Conservation (phyloP, 441 rosid species). For the Hypseocharis bilobata region DNA sequence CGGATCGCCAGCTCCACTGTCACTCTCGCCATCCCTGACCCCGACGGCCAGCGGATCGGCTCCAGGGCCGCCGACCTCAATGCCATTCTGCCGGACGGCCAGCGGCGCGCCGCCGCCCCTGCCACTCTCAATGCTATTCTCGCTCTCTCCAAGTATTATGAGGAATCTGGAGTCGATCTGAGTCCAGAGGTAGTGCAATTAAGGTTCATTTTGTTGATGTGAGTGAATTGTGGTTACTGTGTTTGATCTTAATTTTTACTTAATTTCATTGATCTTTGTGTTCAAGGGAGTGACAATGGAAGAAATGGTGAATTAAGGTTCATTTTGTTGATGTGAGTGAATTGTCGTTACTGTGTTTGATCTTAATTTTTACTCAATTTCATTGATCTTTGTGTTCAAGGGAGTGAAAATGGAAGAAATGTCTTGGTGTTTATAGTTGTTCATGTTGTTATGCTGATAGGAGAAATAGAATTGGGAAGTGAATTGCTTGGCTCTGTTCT, state of each 20-base stretch:
- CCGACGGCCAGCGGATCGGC: slow-evolving; percentile 78
- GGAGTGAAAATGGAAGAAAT: background rate
- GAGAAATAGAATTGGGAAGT: background rate
- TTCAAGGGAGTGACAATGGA: background rate
- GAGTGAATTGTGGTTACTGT: background rate
- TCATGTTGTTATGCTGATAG: background rate
- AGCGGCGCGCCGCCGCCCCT: slow-evolving; percentile 87
- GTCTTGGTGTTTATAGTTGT: too few relatives aligned
- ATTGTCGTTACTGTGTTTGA: background rate
- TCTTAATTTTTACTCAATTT: background rate
- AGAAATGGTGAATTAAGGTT: background rate
- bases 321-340: background rate
- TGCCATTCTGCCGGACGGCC: slow-evolving; percentile 69
- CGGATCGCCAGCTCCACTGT: slow-evolving; percentile 67
- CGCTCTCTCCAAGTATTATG: slow-evolving; percentile 55
- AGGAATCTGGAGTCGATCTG: slow-evolving; percentile 28
- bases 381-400: background rate
- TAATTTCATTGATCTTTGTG: background rate
- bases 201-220: background rate
- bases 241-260: background rate
- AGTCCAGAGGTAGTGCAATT: slow-evolving; percentile 27
- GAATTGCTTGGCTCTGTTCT: background rate
- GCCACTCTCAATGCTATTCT: slow-evolving; percentile 80
- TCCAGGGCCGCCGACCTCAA: slow-evolving; percentile 93
- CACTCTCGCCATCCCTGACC: slow-evolving; percentile 82